These are phyloP conservation scores for Pigoraptor vietnamica DNA, from an alignment of 78 protist genomes.

Conservation along the genomic window DNA sequence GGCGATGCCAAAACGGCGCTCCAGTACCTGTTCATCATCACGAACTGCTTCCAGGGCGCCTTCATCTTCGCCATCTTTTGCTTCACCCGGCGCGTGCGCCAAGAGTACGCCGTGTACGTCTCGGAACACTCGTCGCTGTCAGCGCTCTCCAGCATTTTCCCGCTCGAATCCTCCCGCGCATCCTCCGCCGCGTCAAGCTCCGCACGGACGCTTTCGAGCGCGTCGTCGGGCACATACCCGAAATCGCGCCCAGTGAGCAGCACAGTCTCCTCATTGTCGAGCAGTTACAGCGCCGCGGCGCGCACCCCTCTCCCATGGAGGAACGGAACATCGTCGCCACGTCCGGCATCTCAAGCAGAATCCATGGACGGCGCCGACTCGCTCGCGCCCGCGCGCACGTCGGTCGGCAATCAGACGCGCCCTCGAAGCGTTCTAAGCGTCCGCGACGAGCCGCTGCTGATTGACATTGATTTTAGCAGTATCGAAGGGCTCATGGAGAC, in stretches of 20 bases:
- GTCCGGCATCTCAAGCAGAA: no score
- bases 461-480: no score
- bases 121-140: neutral
- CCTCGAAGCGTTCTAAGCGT: no score
- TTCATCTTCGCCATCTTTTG: neutral
- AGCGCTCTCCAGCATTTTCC: neutral
- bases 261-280: neutral
- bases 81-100: neutral
- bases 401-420: no score
- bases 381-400: no score
- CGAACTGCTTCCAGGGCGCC: neutral
- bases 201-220: neutral
- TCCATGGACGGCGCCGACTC: no score
- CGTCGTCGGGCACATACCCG: neutral
- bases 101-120: neutral
- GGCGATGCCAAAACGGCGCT: neutral
- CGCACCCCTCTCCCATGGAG: no score
- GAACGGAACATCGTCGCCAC: no score
- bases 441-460: no score
- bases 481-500: no score
- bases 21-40: neutral
- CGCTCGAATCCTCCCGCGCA: neutral
- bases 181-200: neutral
- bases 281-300: no score
- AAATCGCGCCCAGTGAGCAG: neutral